These are phyloP conservation scores for Epichloe gansuensis DNA, from an alignment of 2,329 filamentous ascomycete species.

Conservation along the genomic window DNA sequence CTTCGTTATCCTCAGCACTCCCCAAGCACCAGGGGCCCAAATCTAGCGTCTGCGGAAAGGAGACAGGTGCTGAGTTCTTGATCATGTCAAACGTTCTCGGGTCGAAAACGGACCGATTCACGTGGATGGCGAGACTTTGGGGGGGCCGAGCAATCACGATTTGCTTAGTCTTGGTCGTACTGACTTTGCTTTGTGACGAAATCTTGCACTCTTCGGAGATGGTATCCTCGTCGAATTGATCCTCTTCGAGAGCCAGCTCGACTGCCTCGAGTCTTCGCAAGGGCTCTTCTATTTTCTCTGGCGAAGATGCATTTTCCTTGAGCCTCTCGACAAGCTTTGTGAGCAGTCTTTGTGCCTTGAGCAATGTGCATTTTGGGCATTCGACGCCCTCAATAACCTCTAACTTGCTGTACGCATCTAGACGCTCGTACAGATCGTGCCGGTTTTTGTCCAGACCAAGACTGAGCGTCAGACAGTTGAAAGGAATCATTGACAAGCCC, in stretches of 20 bases:
- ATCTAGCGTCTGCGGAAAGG: slow-evolving; percentile 62
- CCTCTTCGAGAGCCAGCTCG: slow-evolving; percentile 58
- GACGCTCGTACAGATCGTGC: slow-evolving; percentile 63
- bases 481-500: slow-evolving; percentile 78
- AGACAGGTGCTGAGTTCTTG: slow-evolving; percentile 73
- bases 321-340: slow-evolving; percentile 31
- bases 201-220: slow-evolving; percentile 52
- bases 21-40: slow-evolving; percentile 78
- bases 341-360: slow-evolving; percentile 40
- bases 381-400: slow-evolving; percentile 83
- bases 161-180: slow-evolving; percentile 79
- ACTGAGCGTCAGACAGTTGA: slow-evolving; percentile 84
- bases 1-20: slow-evolving; percentile 24
- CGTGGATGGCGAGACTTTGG: slow-evolving; percentile 67
- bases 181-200: slow-evolving; percentile 52
- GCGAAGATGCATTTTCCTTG: slow-evolving; percentile 22
- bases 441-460: slow-evolving; percentile 49
- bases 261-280: slow-evolving; percentile 50
- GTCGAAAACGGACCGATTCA: slow-evolving; percentile 87
- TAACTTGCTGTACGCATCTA: slow-evolving; percentile 74
- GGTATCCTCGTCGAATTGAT: slow-evolving; percentile 64
- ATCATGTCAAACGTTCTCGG: slow-evolving; percentile 64
- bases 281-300: slow-evolving; percentile 38
- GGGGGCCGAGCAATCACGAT: slow-evolving; percentile 74
- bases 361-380: slow-evolving; percentile 78